Conservation (phyloP, 2,329 filamentous ascomycete genomes). For the Fusarium irregulare region DNA sequence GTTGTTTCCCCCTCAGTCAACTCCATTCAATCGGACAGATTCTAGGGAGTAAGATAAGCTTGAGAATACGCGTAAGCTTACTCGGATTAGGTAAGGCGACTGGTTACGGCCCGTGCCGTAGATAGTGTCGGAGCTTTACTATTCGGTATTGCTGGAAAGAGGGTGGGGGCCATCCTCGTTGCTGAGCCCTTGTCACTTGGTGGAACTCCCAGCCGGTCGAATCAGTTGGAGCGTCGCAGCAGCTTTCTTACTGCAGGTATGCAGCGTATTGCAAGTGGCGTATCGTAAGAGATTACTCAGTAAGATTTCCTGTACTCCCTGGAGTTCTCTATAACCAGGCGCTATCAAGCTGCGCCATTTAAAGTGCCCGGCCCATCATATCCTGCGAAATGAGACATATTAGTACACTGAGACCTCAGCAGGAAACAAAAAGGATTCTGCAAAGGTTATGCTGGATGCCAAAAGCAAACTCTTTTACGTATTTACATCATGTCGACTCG, state of each 20-base stretch:
- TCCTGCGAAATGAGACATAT: not conserved
- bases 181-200: not conserved
- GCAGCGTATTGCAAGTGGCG: not conserved
- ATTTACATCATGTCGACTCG: not conserved
- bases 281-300: not conserved
- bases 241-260: not conserved
- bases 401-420: not conserved
- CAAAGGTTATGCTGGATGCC: too few species aligned
- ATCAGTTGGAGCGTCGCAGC: not conserved
- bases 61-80: not conserved
- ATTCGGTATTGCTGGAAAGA: not conserved
- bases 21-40: not conserved
- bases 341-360: not conserved
- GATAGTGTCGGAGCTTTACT: not conserved
- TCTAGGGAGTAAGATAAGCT: not conserved
- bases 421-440: not conserved
- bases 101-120: not conserved
- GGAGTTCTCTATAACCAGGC: not conserved
- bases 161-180: not conserved
- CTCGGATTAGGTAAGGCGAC: not conserved
- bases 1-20: not conserved
- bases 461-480: not conserved
- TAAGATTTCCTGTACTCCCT: not conserved
- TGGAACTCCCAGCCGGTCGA: not conserved
- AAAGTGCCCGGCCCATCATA: not conserved